phyloP scores from a whole-genome alignment of 768 basidiomycete species.

The Amanita pseudoporphyria region DNA sequence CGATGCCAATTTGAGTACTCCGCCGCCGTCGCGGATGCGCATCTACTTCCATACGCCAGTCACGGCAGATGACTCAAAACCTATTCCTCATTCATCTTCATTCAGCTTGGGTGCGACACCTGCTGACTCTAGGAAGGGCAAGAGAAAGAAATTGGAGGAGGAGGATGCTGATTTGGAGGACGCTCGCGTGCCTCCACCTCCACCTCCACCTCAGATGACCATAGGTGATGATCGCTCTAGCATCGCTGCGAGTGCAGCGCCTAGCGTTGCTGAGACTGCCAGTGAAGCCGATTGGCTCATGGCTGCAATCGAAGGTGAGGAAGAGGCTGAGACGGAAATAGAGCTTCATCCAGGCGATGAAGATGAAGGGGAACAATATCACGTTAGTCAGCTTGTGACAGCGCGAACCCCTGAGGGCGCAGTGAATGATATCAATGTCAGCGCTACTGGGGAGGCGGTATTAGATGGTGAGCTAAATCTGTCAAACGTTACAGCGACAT shows the following conservation, averaged over 20 bases:
- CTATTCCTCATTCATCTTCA: slow-evolving; percentile 53
- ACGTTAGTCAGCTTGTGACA: slow-evolving; percentile 32
- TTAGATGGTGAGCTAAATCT: slow-evolving; percentile 45
- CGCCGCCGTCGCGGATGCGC: slow-evolving; percentile 72
- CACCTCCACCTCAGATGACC: slow-evolving; percentile 49
- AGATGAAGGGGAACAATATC: slow-evolving; percentile 33
- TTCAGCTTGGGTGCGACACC: slow-evolving; percentile 35
- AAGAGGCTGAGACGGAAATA: slow-evolving; percentile 37
- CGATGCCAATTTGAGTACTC: slow-evolving; percentile 27
- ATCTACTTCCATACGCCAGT: slow-evolving; percentile 91
- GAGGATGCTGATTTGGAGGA: slow-evolving; percentile 74
- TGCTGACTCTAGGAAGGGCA: slow-evolving; percentile 66
- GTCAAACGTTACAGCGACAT: slow-evolving; percentile 22
- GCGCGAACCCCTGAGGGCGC: slow-evolving; percentile 25
- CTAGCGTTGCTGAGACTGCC: slow-evolving; percentile 62
- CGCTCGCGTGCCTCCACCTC: slow-evolving; percentile 54
- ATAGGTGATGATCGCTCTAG: slow-evolving; percentile 45
- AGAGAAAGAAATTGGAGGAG: slow-evolving; percentile 85
- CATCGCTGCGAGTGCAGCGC: slow-evolving; percentile 46
- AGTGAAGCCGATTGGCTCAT: slow-evolving; percentile 85
- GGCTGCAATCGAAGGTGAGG: slow-evolving; percentile 77
- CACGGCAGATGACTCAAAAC: slow-evolving; percentile 70
- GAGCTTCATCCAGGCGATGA: slow-evolving; percentile 33
- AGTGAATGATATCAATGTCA: slow-evolving; percentile 23
- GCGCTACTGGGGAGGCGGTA: slow-evolving; percentile 19